These are phyloP conservation scores for Sphagnum magellanicum DNA, from an alignment of 228 moss, liverwort and hornwort genomes.

Conservation along the genomic window DNA sequence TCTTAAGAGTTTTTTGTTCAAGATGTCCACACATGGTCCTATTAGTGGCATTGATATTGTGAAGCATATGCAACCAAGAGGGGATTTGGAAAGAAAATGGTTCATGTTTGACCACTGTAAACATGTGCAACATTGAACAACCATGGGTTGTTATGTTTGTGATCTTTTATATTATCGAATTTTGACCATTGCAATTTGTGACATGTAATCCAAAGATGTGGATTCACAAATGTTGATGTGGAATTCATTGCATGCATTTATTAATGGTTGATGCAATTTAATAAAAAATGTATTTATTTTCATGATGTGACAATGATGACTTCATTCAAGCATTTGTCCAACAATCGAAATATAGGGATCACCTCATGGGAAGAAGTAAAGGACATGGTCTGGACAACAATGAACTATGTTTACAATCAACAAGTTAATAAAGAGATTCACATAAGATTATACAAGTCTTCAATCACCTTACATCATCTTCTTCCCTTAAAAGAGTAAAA, in stretches of 20 bases:
- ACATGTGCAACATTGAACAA: background rate
- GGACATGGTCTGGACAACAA: background rate
- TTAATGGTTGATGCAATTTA: background rate
- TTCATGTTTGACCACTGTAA: background rate
- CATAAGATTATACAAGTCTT: background rate
- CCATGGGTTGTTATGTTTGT: background rate
- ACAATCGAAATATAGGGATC: background rate
- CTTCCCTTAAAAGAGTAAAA: background rate
- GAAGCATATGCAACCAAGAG: background rate
- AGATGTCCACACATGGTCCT: background rate
- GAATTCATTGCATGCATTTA: background rate
- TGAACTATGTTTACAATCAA: background rate
- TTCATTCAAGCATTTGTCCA: background rate
- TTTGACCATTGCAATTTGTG: background rate
- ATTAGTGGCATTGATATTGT: background rate
- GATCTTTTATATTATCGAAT: background rate
- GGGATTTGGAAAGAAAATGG: background rate
- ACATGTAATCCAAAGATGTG: background rate
- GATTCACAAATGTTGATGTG: background rate
- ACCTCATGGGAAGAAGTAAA: background rate
- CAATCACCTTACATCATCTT: background rate
- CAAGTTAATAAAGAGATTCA: background rate
- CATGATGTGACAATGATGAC: background rate
- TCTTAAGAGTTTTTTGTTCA: background rate
- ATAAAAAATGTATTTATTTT: background rate